A percentile compares a stretch with the other conserved stretches of the same genome.
Evolutionary conservation across 345 rosid genomes (phyloP).

Genomic region (Arabis hirsuta): DNA sequence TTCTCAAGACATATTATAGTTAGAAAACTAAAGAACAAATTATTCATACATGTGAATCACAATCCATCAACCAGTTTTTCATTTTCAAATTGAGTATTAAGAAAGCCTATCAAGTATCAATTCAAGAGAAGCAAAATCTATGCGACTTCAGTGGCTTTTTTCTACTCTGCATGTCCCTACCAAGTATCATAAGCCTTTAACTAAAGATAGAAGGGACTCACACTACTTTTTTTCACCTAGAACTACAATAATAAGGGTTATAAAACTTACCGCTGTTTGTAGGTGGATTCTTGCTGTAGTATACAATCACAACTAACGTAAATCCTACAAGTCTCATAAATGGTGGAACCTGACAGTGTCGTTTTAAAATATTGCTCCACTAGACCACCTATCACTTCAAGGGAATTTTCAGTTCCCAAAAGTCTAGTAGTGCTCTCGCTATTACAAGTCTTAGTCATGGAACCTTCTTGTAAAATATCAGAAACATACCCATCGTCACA

Average conservation of each 20-base stretch:
- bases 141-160: conserved; percentile 6
- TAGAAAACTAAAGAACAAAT: background rate
- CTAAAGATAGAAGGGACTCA: conserved; percentile 25
- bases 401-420: conserved; percentile 44
- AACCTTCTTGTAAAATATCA: conserved; percentile 37
- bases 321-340: conserved; percentile 62
- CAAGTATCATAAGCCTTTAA: conserved; percentile 18
- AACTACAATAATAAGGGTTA: conserved; percentile 20
- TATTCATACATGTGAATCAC: background rate
- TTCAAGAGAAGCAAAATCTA: conserved; percentile 13
- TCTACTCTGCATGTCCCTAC: conserved; percentile 11
- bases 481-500: conserved; percentile 35
- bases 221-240: conserved; percentile 25
- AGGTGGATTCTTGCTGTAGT: conserved; percentile 63
- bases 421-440: conserved; percentile 32
- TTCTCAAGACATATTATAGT: conserved; percentile 13
- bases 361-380: conserved; percentile 62
- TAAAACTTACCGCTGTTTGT: conserved; percentile 58
- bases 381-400: conserved; percentile 52
- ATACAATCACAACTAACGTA: conserved; percentile 69
- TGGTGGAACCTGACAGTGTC: conserved; percentile 60
- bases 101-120: conserved; percentile 20
- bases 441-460: conserved; percentile 21
- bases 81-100: conserved; percentile 12
- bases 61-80: conserved; percentile 3